Percentiles rank a stretch among this genome's conserved stretches.
Conservation (phyloP, 2,329 filamentous ascomycete genomes). For the Nothopassalora personata region DNA sequence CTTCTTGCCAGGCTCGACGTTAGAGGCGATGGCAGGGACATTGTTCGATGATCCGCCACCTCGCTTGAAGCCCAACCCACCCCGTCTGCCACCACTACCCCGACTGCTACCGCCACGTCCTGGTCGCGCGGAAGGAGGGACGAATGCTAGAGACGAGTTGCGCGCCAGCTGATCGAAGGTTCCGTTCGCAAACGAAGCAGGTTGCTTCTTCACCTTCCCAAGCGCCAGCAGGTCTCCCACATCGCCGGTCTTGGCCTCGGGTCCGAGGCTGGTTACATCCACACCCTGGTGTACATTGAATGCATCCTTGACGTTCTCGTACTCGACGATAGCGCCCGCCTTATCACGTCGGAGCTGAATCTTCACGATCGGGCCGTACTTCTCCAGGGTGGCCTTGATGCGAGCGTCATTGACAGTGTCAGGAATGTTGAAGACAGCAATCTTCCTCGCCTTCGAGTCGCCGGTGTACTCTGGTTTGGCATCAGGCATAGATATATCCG, state of each 20-base stretch:
- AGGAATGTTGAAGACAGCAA: slow-evolving; percentile 78
- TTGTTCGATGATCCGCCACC: slow-evolving; percentile 24
- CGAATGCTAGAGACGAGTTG: slow-evolving; percentile 15
- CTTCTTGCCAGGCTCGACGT: slow-evolving; percentile 37
- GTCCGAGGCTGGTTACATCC: slow-evolving; percentile 37
- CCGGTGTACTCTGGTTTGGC: slow-evolving; percentile 11
- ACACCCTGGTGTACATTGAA: slow-evolving; percentile 60
- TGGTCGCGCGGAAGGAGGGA: slow-evolving; percentile 37
- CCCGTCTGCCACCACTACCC: slow-evolving; percentile 41
- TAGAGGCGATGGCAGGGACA: slow-evolving; percentile 23
- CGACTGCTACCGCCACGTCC: slow-evolving; percentile 41
- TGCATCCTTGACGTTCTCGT: slow-evolving; percentile 61
- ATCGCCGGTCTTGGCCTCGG: slow-evolving; percentile 43
- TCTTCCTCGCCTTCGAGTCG: slow-evolving; percentile 55
- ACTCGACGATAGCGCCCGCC: slow-evolving; percentile 82
- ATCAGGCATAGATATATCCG: slow-evolving; percentile 28
- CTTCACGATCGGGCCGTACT: slow-evolving; percentile 66
- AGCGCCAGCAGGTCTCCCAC: slow-evolving; percentile 47
- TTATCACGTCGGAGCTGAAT: slow-evolving; percentile 75
- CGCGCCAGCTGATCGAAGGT: slow-evolving; percentile 15
- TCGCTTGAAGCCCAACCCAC: slow-evolving; percentile 48
- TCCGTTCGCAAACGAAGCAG: slow-evolving; percentile 13
- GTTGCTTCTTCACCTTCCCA: slow-evolving; percentile 38
- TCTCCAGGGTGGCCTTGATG: slow-evolving; percentile 66
- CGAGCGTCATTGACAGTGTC: slow-evolving; percentile 90